Conservation (phyloP, 2,329 filamentous ascomycete genomes). For the Leptosphaerulina australis region DNA sequence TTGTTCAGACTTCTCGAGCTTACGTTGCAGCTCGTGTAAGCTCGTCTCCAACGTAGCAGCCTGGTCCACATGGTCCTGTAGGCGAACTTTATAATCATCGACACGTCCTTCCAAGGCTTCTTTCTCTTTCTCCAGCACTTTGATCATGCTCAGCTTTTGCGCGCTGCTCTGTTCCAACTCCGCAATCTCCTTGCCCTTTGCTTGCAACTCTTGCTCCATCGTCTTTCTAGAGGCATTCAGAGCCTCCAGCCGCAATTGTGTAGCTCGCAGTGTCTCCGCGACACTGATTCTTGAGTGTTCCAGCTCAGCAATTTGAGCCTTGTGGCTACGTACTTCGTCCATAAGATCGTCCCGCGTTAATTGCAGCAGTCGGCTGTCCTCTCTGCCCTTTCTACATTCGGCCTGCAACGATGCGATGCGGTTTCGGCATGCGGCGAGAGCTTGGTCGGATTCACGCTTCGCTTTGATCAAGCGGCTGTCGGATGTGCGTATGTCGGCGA, state of each 20-base stretch:
- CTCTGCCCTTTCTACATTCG: slow-evolving; percentile 37
- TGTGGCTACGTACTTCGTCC: slow-evolving; percentile 37
- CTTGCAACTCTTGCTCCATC: slow-evolving; percentile 32
- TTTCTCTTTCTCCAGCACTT: slow-evolving; percentile 34
- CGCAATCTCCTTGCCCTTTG: slow-evolving; percentile 36
- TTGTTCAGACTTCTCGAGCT: slow-evolving; percentile 29
- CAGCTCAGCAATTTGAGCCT: slow-evolving; percentile 36
- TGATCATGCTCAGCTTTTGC: slow-evolving; percentile 29
- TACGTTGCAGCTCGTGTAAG: slow-evolving; percentile 23
- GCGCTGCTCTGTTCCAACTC: slow-evolving; percentile 28
- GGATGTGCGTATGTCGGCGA: slow-evolving; percentile 37
- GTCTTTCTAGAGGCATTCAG: slow-evolving; percentile 27
- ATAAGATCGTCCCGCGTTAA: slow-evolving; percentile 29
- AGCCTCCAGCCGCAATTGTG: slow-evolving; percentile 29
- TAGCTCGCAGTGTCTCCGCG: slow-evolving; percentile 31
- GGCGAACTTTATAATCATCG: slow-evolving; percentile 17
- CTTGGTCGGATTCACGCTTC: slow-evolving; percentile 47
- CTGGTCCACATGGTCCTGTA: slow-evolving; percentile 33
- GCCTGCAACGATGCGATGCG: slow-evolving; percentile 44
- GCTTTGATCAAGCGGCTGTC: slow-evolving; percentile 46
- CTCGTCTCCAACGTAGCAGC: slow-evolving; percentile 31
- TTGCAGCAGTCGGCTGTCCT: slow-evolving; percentile 29
- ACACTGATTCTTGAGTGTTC: slow-evolving; percentile 35
- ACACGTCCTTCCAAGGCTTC: slow-evolving; percentile 28
- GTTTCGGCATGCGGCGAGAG: slow-evolving; percentile 43